Evolutionary conservation across 192 early-diverging fungal species (phyloP).

Genomic region (Rhizophagus sp.): DNA sequence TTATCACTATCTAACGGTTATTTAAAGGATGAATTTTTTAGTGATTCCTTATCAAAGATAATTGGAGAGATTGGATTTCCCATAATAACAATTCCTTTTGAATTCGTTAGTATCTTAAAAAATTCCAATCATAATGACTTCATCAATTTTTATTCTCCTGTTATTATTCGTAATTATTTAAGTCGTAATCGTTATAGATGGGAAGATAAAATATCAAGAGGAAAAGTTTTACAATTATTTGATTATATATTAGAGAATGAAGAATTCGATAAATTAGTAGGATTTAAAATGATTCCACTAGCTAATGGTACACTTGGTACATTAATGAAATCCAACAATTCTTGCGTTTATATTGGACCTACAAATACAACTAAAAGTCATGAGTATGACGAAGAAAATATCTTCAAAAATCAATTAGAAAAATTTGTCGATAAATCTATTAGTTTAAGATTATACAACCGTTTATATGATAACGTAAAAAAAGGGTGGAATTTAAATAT

Average conservation of each 20-base stretch:
- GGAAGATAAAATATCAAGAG: not conserved
- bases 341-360: not conserved
- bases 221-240: not conserved
- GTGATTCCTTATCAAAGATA: not conserved
- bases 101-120: not conserved
- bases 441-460: not conserved
- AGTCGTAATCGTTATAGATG: not conserved
- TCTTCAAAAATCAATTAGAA: not conserved
- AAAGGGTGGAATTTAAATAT: not conserved
- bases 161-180: not conserved
- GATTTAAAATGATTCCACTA: not conserved
- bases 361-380: no score
- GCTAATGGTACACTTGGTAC: not conserved
- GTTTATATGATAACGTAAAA: not conserved
- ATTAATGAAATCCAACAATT: not conserved
- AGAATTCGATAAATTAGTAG: not conserved
- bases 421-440: not conserved
- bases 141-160: not conserved
- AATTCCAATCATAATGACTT: not conserved
- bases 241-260: not conserved
- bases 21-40: not conserved
- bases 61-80: not conserved
- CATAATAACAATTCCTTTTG: not conserved
- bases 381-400: not conserved
- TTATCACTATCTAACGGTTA: not conserved